phyloP scores from a whole-genome alignment of 2,329 filamentous ascomycete genomes.

The Anisogramma anomala region DNA sequence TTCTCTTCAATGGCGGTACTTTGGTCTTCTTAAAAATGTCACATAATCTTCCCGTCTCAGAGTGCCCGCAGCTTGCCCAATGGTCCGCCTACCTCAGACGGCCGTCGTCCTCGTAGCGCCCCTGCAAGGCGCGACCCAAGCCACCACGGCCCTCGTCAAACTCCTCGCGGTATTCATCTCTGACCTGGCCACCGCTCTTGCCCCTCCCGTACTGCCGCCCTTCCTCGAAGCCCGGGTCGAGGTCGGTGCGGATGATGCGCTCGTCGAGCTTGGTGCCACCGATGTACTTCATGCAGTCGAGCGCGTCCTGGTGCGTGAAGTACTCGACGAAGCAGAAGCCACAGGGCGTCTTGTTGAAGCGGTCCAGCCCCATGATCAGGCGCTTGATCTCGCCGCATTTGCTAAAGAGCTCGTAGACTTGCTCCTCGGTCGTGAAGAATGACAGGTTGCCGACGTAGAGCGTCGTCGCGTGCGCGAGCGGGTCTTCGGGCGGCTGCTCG shows the following conservation, averaged over 20 bases:
- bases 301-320: constrained; percentile 91
- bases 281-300: constrained; percentile 98
- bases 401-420: constrained; percentile 92
- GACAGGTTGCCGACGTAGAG: constrained; percentile 98
- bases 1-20: neutral
- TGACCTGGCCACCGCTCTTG: constrained; percentile 91
- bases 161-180: constrained; percentile 95
- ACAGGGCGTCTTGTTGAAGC: constrained; percentile 94
- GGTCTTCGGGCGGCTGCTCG: constrained; percentile 57
- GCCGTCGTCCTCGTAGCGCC: constrained; percentile 16
- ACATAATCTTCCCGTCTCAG: neutral
- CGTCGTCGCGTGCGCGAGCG: constrained; percentile 76
- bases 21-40: neutral
- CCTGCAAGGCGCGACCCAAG: constrained; percentile 66
- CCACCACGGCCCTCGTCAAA: constrained; percentile 92
- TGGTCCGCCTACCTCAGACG: neutral
- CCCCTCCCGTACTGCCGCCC: constrained; percentile 91
- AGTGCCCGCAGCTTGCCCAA: neutral
- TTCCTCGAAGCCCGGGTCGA: constrained; percentile 93
- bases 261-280: constrained; percentile 97
- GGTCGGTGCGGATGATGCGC: constrained; percentile 85
- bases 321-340: constrained; percentile 99
- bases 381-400: constrained; percentile 98
- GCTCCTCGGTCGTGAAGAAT: constrained; percentile 97
- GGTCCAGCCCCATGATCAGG: constrained; percentile 92